Evolutionary conservation across 1,284 basidiomycete species (phyloP), one percentile per base, ranked within the genome.

Genomic region (Trametes versicolor): DNA sequence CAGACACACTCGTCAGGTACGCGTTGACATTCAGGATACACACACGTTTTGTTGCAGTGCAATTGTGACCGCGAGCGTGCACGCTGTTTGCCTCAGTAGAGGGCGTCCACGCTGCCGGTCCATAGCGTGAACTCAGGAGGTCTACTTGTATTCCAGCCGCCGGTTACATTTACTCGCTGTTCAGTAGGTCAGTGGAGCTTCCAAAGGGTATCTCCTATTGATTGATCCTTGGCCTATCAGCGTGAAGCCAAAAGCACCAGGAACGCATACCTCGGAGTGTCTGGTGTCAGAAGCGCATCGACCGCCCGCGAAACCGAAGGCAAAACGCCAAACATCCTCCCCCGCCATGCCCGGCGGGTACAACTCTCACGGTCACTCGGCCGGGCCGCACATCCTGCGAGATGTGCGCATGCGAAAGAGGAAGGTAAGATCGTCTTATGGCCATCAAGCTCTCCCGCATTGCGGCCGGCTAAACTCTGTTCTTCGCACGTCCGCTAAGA

Each of bases 401-500:
- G 13, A 47, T 54, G 60, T 52, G 34, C 21, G 36, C 49, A 56
- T 62, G 61, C 50, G 61, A 62, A 62, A 57, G 41, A 10, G 27
- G 49, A 47, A 29, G 49, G 39, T 23, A 45, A 29, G 55, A 7
- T 37, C 41, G 27, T 50, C 55, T 56, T 45, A 29, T 36, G 55
- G 29, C 54, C 43, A 36, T 36, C 48, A 39, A 10, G 37, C 13
- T 43, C 55, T 57, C 54, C 51, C 54, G 55, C 49, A 57, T 27
- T 52, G 53, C 47, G 36, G 1, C 53, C 54, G 47, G 9, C 34
- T 36, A 49, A 57, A 56, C 61, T 17, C 57, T 57, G 37, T 57
- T 25, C 27, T 62, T 62, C 61, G 61, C 61, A 62, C 61, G 61
- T 52, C 41, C 48, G 49, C 60, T 47, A 62, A 56, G 55, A 51